Base-by-base conservation (phyloP, 2,329 filamentous ascomycete genomes). In the Sclerotinia glacialis region DNA sequence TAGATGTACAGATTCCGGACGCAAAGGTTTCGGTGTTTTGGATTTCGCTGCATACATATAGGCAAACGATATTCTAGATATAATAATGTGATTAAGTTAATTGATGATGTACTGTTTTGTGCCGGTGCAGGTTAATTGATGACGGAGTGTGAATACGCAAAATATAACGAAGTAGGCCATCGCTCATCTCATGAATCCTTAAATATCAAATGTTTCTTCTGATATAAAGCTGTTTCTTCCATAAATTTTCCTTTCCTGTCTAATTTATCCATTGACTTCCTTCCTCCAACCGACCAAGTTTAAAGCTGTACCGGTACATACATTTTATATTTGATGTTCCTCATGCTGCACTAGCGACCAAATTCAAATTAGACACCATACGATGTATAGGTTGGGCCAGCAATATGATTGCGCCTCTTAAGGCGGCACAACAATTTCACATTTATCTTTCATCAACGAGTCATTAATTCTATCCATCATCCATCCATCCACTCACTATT, bases 401-500 rank as follows among this genome's bases (percentile, higher is more conserved):
- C 12, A 44, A 28, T 42, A 37, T 16, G 9, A 56, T 56, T 23
- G 31, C 7, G 26, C 4, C n/a, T 12, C 28, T 46, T 9, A 59
- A 40, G 63, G 63, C 7, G 28, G n/a, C 5, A 28, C 31, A 21
- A 58, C 44, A 5, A 49, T 12, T 18, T 65, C 53, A 42, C 63
- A 65, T n/a, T 37, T 18, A 49, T 65, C 44, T 31, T 42, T 23
- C 28, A 58, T 49, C 21, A 65, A 65, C 2, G 42, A 28, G 2
- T 14, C 31, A 3, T 59, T 50, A 8, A 65, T 65, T 26, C 63
- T 59, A 11, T 65, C 44, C n/a, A 65, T 26, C 53, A n/a, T n/a
- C n/a, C n/a, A 65, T 65, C 54, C 63, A 65, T 18, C 63, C 54
- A 31, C 54, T 65, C 54, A 31, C 54, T 65, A 14, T 21, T 34